phyloP scores from a whole-genome alignment of 345 rosid genomes.

The Heritiera fomes region DNA sequence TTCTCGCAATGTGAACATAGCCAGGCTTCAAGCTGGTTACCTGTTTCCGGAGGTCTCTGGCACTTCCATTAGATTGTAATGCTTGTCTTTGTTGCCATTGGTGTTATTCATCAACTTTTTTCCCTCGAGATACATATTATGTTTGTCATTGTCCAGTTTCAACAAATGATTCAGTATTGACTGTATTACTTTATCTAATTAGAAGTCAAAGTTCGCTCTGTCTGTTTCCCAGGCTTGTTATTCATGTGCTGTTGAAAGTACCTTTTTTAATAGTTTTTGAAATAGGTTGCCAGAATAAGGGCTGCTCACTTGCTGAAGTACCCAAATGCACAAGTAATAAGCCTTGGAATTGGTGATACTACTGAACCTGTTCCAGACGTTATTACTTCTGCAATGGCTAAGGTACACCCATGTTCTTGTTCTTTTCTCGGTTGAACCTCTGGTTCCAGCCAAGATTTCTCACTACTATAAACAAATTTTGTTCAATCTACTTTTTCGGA shows the following conservation, averaged over 20 bases:
- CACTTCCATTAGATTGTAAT: not conserved
- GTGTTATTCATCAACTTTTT: not conserved
- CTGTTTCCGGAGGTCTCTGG: slow-evolving; percentile 84
- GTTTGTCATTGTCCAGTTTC: not conserved
- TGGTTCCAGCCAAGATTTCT: not conserved
- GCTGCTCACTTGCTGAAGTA: slow-evolving; percentile 76
- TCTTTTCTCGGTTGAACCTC: not conserved
- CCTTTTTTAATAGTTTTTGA: not conserved
- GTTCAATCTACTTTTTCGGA: slow-evolving; percentile 32
- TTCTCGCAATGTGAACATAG: slow-evolving; percentile 76
- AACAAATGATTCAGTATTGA: not conserved
- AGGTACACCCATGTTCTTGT: slow-evolving; percentile 41
- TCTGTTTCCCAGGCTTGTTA: not conserved
- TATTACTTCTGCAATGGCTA: slow-evolving; percentile 74
- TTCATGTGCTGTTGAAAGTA: not conserved
- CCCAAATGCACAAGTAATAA: slow-evolving; percentile 86
- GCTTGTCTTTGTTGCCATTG: not conserved
- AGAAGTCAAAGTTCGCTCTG: not conserved
- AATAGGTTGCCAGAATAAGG: slow-evolving; percentile 84
- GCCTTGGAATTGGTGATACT: slow-evolving; percentile 89
- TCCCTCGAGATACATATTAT: not conserved
- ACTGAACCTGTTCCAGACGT: slow-evolving; percentile 94
- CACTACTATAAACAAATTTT: too few relatives aligned
- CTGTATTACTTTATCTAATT: not conserved
- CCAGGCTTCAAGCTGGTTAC: slow-evolving; percentile 98